phyloP scores from a whole-genome alignment of 768 basidiomycete species.

The Leccinum longicurvipes region DNA sequence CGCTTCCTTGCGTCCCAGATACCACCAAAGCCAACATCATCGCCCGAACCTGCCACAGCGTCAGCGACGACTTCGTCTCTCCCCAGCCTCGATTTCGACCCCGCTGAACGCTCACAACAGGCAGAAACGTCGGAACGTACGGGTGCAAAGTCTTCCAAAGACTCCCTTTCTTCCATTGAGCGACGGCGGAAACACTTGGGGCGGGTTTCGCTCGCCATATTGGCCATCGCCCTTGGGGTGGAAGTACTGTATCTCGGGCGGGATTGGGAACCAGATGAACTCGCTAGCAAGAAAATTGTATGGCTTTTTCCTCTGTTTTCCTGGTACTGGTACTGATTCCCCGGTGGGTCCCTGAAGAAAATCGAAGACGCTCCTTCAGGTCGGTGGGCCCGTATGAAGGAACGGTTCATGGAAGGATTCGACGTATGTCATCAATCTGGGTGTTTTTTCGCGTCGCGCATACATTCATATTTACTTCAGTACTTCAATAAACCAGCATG shows the following conservation, averaged over 20 bases:
- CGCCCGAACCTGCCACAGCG: not conserved
- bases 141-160: conserved; percentile 75
- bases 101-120: conserved; percentile 39
- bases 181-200: conserved; percentile 56
- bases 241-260: conserved; percentile 67
- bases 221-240: conserved; percentile 54
- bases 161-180: conserved; percentile 77
- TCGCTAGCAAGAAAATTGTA: conserved; percentile 62
- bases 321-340: not conserved
- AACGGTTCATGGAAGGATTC: conserved; percentile 62
- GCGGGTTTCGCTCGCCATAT: conserved; percentile 49
- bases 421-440: conserved; percentile 51
- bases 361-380: conserved; percentile 57
- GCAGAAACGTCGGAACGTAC: conserved; percentile 50
- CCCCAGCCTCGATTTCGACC: conserved; percentile 65
- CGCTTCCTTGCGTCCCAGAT: conserved; percentile 21
- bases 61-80: conserved; percentile 19
- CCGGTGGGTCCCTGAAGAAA: conserved; percentile 37
- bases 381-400: conserved; percentile 61
- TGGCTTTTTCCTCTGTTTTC: conserved; percentile 22
- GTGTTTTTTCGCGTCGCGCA: not conserved
- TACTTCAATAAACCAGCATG: conserved; percentile 90
- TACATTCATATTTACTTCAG: conserved; percentile 36
- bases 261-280: conserved; percentile 74
- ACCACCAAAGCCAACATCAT: conserved; percentile 14